Evolutionary conservation across 202 grass and related monocot species (phyloP).

Genomic region (Tripidium arundinaceum): DNA sequence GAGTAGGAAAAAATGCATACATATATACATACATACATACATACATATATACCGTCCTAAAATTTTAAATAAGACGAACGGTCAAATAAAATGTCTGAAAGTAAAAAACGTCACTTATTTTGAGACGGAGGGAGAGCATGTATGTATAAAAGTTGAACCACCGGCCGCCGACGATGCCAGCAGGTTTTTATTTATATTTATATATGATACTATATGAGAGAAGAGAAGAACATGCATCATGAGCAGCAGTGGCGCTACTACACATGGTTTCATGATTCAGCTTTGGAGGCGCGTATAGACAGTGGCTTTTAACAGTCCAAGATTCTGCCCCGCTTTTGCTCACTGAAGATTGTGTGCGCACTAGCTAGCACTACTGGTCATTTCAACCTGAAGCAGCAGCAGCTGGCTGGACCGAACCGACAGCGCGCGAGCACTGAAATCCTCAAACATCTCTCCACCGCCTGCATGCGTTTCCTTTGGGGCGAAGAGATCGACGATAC

Average conservation of each 20-base stretch:
- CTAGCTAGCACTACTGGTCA: not conserved
- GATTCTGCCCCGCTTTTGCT: constrained; percentile 36
- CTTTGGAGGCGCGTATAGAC: constrained; percentile 15
- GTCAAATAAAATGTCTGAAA: no score
- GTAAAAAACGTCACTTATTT: no score
- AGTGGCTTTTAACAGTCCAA: constrained; percentile 30
- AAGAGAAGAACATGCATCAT: not conserved
- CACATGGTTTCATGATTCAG: constrained; percentile 22
- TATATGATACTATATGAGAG: no score
- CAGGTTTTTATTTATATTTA: no score
- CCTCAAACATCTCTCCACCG: not conserved
- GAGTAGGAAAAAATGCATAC: no score
- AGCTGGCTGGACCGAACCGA: not conserved
- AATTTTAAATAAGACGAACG: no score
- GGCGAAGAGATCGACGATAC: not conserved
- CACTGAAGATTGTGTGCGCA: constrained; percentile 17
- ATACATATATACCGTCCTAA: no score
- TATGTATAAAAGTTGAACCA: no score
- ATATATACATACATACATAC: no score
- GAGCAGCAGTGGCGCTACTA: not conserved
- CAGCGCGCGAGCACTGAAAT: not conserved
- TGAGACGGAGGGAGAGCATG: no score
- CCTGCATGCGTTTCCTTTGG: not conserved
- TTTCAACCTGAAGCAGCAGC: constrained; percentile 5
- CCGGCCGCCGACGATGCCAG: no score